These are phyloP conservation scores for Hypoxylon sp. DNA, from an alignment of 2,329 filamentous ascomycete species.

Conservation along the genomic window DNA sequence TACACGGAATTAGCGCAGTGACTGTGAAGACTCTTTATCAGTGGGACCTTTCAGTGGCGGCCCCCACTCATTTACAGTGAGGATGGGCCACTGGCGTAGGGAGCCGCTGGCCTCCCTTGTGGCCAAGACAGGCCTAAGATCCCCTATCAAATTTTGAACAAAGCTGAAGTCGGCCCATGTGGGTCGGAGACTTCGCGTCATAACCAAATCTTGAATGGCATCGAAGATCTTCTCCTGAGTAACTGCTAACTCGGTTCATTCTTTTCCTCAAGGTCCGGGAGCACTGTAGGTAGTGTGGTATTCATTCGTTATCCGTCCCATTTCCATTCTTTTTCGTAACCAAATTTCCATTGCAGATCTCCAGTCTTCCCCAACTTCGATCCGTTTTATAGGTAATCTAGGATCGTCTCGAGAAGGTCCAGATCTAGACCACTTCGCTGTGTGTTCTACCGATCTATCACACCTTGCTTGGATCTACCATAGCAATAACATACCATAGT, in stretches of 20 bases:
- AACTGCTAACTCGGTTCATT: conserved; percentile 20
- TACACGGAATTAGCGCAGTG: background rate
- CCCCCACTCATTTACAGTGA: conserved; percentile 39
- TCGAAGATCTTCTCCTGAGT: conserved; percentile 46
- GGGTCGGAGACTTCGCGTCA: conserved; percentile 41
- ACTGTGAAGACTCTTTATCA: conserved; percentile 28
- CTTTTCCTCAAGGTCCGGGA: conserved; percentile 18
- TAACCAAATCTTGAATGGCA: conserved; percentile 44
- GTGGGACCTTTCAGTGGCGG: background rate
- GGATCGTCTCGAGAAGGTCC: conserved; percentile 19
- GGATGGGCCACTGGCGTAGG: conserved; percentile 26
- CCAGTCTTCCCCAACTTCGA: conserved; percentile 34
- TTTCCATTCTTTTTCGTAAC: conserved; percentile 31
- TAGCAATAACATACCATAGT: conserved; percentile 4
- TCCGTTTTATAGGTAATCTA: conserved; percentile 27
- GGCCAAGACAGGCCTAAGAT: conserved; percentile 35
- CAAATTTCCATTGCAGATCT: conserved; percentile 32
- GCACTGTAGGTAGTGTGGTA: conserved; percentile 16
- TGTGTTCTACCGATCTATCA: conserved; percentile 24
- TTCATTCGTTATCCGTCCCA: conserved; percentile 31
- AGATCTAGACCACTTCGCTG: conserved; percentile 45
- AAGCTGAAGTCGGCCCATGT: conserved; percentile 35
- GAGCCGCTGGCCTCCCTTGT: conserved; percentile 32
- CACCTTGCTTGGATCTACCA: conserved; percentile 9
- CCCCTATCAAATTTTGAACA: conserved; percentile 43